These are phyloP conservation scores for Diaporthe vaccinii DNA, from an alignment of 2,329 filamentous ascomycete species.

Conservation along the genomic window DNA sequence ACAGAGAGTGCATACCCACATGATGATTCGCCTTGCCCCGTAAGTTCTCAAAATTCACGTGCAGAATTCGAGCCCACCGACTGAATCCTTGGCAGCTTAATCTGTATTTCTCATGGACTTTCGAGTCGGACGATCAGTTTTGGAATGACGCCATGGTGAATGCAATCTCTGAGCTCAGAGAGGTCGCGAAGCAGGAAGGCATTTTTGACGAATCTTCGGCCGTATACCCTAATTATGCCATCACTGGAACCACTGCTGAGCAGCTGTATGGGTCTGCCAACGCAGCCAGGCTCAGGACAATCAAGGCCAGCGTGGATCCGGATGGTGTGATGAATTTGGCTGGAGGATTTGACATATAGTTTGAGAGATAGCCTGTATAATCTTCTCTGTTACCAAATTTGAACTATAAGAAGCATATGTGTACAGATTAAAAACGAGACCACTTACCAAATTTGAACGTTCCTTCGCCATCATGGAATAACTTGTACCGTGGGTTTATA, in stretches of 20 bases:
- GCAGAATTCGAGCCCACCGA: no score
- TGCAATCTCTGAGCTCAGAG: constrained; percentile 45
- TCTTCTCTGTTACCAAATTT: no score
- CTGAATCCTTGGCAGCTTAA: constrained; percentile 44
- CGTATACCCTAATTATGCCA: constrained; percentile 47
- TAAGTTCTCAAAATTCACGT: constrained; percentile 15
- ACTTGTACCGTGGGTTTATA: background rate
- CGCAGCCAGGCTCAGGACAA: constrained; percentile 42
- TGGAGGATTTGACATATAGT: constrained; percentile 42
- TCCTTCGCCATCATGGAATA: background rate
- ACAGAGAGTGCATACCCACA: constrained; percentile 51
- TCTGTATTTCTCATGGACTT: constrained; percentile 48
- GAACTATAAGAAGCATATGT: no score
- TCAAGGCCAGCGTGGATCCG: constrained; percentile 44
- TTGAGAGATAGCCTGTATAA: background rate
- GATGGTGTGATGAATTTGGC: constrained; percentile 47
- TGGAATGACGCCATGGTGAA: constrained; percentile 47
- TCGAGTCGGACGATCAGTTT: constrained; percentile 45
- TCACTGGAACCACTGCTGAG: constrained; percentile 42
- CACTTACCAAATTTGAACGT: no score
- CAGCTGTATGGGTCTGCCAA: constrained; percentile 44
- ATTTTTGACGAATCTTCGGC: constrained; percentile 45
- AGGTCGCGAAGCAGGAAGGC: constrained; percentile 47
- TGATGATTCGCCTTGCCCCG: constrained; percentile 45
- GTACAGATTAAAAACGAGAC: no score